A percentile compares a stretch with the other conserved stretches of the same genome.
Conservation (phyloP, 306 rosid species). For the Mimosa bimucronata region DNA sequence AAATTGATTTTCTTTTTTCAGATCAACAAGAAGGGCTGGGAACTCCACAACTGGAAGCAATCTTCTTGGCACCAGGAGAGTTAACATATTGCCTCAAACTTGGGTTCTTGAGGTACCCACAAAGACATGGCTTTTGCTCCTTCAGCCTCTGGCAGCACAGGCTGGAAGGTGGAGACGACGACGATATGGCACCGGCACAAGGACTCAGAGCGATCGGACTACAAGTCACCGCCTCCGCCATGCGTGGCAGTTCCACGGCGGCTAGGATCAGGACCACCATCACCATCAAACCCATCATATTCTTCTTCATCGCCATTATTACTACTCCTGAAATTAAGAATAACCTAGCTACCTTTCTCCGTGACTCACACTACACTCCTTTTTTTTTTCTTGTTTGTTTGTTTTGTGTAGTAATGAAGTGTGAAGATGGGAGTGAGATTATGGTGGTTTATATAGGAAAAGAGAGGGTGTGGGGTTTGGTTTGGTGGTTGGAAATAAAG, state of each 20-base stretch:
- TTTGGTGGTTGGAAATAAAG: neutral
- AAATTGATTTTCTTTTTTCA: too few relatives aligned
- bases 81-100: constrained; percentile 40
- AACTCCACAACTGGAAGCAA: constrained; percentile 50
- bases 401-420: neutral
- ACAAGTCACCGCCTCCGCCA: constrained; percentile 50
- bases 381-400: neutral
- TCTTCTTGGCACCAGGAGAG: constrained; percentile 52
- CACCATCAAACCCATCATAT: neutral
- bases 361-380: neutral
- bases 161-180: constrained; percentile 35
- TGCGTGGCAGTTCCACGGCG: neutral
- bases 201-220: constrained; percentile 42
- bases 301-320: constrained; percentile 19
- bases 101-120: constrained; percentile 62
- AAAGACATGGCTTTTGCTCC: constrained; percentile 65
- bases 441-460: neutral
- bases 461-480: neutral
- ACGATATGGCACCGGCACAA: constrained; percentile 42
- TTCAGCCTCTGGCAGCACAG: constrained; percentile 55
- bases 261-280: constrained; percentile 33
- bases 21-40: constrained; percentile 46
- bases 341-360: neutral
- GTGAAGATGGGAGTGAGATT: neutral
- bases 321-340: neutral